Evolutionary conservation across 179 eudicot genomes (phyloP).

Genomic region (Pouteria campechiana): DNA sequence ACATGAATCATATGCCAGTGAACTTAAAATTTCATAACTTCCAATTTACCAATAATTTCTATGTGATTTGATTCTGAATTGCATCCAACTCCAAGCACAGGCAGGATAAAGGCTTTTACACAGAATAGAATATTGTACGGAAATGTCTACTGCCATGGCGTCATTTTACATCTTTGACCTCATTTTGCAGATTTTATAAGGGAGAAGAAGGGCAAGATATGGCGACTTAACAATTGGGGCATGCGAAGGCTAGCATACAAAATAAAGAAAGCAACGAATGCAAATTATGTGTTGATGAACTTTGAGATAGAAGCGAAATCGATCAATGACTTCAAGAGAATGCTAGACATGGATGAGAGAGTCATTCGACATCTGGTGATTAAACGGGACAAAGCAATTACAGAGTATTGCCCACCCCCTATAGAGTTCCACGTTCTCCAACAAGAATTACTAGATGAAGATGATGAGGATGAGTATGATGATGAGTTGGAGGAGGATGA

Average conservation of each 20-base stretch:
- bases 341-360: conserved; percentile 85
- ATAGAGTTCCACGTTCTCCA: conserved; percentile 54
- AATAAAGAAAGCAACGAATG: conserved; percentile 74
- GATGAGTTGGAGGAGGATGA: conserved; percentile 28
- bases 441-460: conserved; percentile 41
- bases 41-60: no score
- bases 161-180: no score
- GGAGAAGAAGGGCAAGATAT: conserved; percentile 81
- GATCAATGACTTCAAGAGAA: conserved; percentile 70
- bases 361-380: conserved; percentile 90
- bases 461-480: conserved; percentile 37
- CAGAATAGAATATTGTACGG: no score
- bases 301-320: conserved; percentile 66
- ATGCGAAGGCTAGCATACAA: conserved; percentile 78
- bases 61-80: no score
- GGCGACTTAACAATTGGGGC: conserved; percentile 99
- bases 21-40: no score
- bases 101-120: no score
- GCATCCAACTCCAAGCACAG: no score
- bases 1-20: no score
- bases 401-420: conserved; percentile 82
- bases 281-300: conserved; percentile 85
- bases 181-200: conserved; percentile 46
- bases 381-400: conserved; percentile 63
- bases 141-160: no score